Percentiles rank a stretch among this genome's conserved stretches.
Conservation (phyloP, 257 asterid species). For the Jacaranda copaia region DNA sequence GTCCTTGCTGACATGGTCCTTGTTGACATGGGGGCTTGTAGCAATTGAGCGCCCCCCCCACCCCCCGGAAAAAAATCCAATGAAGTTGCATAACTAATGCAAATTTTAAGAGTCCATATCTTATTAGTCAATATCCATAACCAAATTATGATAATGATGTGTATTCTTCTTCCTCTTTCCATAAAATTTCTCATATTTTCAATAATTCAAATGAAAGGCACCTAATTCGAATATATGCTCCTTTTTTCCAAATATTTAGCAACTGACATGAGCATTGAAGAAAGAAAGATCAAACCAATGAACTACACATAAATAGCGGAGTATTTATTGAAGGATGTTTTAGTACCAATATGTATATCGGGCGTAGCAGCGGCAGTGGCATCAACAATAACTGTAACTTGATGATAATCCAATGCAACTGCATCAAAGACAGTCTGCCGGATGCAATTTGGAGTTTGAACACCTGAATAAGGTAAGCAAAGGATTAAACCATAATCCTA, state of each 20-base stretch:
- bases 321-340: background rate
- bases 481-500: background rate
- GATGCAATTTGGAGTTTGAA: conserved; percentile 94
- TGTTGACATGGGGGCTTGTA: no score
- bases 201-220: background rate
- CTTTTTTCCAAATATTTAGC: background rate
- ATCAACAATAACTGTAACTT: conserved; percentile 71
- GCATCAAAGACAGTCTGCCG: conserved; percentile 92
- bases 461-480: conserved; percentile 54
- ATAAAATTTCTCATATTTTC: background rate
- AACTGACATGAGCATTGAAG: background rate
- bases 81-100: no score
- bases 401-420: conserved; percentile 71
- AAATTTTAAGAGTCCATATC: no score
- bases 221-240: background rate
- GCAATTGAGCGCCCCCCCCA: no score
- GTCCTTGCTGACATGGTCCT: no score
- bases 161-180: background rate
- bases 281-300: background rate
- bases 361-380: conserved; percentile 93
- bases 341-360: conserved; percentile 73
- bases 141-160: no score
- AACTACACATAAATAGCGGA: background rate
- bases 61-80: no score
- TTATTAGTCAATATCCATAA: no score